Percentiles rank a stretch among this genome's conserved stretches.
Evolutionary conservation across 305 asterid species (phyloP).

Genomic region (Fraxinus baroniana): DNA sequence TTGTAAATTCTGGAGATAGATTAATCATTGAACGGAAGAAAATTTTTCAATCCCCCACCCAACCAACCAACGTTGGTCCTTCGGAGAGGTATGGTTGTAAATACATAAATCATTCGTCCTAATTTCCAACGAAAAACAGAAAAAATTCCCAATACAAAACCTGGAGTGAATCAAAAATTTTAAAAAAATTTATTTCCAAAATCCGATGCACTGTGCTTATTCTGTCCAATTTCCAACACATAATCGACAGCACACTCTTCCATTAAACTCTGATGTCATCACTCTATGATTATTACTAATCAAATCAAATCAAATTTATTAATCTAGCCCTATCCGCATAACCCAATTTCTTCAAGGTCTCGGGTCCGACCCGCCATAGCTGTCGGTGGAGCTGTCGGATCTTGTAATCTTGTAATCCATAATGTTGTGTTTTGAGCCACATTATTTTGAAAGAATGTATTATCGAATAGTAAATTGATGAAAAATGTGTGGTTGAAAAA

Average conservation of each 20-base stretch:
- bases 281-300: not conserved
- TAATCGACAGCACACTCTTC: not conserved
- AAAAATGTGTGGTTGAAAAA: too few species aligned
- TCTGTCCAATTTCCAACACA: conserved; percentile 22
- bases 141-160: not conserved
- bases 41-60: not conserved
- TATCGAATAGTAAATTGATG: too few species aligned
- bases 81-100: not conserved
- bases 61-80: not conserved
- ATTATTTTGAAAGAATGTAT: too few species aligned
- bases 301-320: not conserved
- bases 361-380: conserved; percentile 7
- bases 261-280: not conserved
- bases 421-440: too few species aligned
- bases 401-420: too few species aligned
- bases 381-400: conserved; percentile 3
- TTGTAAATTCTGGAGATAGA: not conserved
- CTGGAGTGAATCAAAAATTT: not conserved
- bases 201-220: conserved; percentile 35
- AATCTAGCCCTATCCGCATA: conserved; percentile 1
- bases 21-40: not conserved
- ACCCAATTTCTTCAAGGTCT: conserved; percentile 22
- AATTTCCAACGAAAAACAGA: not conserved
- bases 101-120: not conserved
- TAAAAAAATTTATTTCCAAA: not conserved